Evolutionary conservation across 164 flowering plant genomes (phyloP), one percentile per base, ranked within the genome.

Genomic region (Liriodendron chinense): DNA sequence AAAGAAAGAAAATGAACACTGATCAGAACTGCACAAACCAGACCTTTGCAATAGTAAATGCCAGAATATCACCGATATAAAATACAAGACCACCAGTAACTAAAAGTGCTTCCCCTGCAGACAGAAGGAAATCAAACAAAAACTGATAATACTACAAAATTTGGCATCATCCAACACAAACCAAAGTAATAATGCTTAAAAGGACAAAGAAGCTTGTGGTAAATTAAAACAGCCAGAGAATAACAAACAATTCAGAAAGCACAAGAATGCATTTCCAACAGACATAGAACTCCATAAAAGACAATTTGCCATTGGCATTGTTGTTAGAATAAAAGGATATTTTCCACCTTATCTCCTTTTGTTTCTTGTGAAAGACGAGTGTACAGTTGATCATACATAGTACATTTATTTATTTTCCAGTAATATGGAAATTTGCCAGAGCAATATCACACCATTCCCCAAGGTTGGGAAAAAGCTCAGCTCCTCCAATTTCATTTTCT

Each of bases 31-130:
- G 8, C 25, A 79, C 26, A 25, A n/a, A 67, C 75, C 88, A 64
- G 61, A 88, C 98, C 92, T 91, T 90, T 24, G 78, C 66, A 77
- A 86, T 69, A 50, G 97, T 90, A 74, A 75, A 84, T 26, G 85
- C 86, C 74, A 90, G 43, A 92, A 94, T 87, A 85, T 94, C 99
- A 66, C 97, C 97, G 75, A 87, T 84, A 84, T 89, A 94, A 56
- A 89, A 83, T 75, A 89, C 86, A 76, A 96, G 85, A 43, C 98
- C 98, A 71, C 84, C 78, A 75, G 95, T 89, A 67, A 89, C 92
- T 80, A 96, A 78, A 82, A 91, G 90, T 12, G 92, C 92, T 84
- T 96, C 98, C 72, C 99, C 99, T 93, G 68, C 56, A 69, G 26
- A 16, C 3, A 53, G 13, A 53, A 53, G 18, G 18, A 53, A 53